Evolutionary conservation across 2,329 filamentous ascomycete genomes (phyloP).

Genomic region (Fusarium virguliforme): DNA sequence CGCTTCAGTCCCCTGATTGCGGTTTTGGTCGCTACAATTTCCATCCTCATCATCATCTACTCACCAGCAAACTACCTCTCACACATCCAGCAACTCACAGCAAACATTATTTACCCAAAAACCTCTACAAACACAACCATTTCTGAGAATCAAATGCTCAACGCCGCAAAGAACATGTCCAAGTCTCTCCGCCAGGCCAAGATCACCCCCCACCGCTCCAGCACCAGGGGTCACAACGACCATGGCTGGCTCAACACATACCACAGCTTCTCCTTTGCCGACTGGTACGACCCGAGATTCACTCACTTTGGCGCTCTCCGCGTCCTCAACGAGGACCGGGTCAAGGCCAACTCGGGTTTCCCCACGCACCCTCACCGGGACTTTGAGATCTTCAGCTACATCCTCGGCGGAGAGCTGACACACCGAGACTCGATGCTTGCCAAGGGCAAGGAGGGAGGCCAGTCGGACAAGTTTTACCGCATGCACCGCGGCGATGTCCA

Average conservation of each 20-base stretch:
- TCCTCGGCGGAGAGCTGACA: conserved; percentile 87
- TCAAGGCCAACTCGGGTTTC: conserved; percentile 81
- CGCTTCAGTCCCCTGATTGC: conserved; percentile 54
- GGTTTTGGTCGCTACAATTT: conserved; percentile 58
- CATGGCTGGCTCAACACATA: conserved; percentile 92
- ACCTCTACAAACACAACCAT: conserved; percentile 15
- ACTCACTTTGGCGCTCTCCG: conserved; percentile 82
- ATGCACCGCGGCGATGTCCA: conserved; percentile 88
- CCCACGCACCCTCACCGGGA: conserved; percentile 89
- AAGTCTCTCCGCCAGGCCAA: conserved; percentile 77
- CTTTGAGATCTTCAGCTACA: conserved; percentile 92
- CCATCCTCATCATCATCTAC: conserved; percentile 57
- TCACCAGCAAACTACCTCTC: conserved; percentile 47
- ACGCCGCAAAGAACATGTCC: conserved; percentile 68
- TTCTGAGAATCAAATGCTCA: conserved; percentile 54
- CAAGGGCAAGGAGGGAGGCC: conserved; percentile 74
- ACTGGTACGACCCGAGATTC: conserved; percentile 77
- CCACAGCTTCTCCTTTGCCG: conserved; percentile 88
- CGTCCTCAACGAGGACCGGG: conserved; percentile 91
- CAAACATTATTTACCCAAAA: conserved; percentile 37
- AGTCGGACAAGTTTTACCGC: conserved; percentile 76
- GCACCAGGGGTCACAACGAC: conserved; percentile 81
- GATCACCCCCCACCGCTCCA: conserved; percentile 82
- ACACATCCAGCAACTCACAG: conserved; percentile 45
- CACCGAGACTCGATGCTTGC: conserved; percentile 89